These are phyloP conservation scores for Hypocreales sp. DNA, from an alignment of 2,329 filamentous ascomycete genomes.

Conservation along the genomic window DNA sequence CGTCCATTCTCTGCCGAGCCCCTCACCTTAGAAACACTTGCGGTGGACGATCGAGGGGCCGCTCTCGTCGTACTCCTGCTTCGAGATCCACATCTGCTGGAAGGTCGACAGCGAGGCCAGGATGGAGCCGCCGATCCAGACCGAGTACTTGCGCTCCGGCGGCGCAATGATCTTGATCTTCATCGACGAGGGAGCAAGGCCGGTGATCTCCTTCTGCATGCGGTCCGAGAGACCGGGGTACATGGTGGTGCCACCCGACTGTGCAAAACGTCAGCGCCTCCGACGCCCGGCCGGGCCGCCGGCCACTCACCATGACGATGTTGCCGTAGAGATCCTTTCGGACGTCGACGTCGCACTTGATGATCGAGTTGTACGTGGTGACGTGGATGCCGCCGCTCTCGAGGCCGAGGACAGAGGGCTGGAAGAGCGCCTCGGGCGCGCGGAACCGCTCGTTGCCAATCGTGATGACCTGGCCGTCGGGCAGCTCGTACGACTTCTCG, in stretches of 20 bases:
- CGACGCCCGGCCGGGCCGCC: no score
- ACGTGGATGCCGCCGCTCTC: constrained; percentile 98
- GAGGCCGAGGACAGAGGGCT: constrained; percentile 94
- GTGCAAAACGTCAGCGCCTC: constrained; percentile 9
- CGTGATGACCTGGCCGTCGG: constrained; percentile 98
- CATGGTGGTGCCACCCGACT: constrained; percentile 99
- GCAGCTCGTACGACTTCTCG: constrained; percentile 99
- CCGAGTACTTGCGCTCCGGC: constrained; percentile 99
- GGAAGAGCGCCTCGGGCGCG: constrained; percentile 98
- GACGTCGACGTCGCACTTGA: constrained; percentile 99
- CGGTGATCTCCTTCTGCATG: constrained; percentile 99
- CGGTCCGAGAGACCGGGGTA: constrained; percentile 99
- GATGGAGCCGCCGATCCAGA: constrained; percentile 99
- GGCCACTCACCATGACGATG: constrained; percentile 87
- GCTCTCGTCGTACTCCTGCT: constrained; percentile 99
- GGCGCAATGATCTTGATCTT: constrained; percentile 99
- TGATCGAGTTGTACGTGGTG: constrained; percentile 99
- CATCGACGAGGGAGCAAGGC: constrained; percentile 98
- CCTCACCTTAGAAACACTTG: constrained; percentile 97
- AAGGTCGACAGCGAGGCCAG: constrained; percentile 98
- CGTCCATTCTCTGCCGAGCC: neutral
- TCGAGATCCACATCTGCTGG: constrained; percentile 99
- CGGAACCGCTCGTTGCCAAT: constrained; percentile 99
- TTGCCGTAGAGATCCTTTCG: constrained; percentile 99
- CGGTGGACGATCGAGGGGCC: constrained; percentile 98